Conservation (phyloP, 148 eudicot species). For the Chenopodium album region DNA sequence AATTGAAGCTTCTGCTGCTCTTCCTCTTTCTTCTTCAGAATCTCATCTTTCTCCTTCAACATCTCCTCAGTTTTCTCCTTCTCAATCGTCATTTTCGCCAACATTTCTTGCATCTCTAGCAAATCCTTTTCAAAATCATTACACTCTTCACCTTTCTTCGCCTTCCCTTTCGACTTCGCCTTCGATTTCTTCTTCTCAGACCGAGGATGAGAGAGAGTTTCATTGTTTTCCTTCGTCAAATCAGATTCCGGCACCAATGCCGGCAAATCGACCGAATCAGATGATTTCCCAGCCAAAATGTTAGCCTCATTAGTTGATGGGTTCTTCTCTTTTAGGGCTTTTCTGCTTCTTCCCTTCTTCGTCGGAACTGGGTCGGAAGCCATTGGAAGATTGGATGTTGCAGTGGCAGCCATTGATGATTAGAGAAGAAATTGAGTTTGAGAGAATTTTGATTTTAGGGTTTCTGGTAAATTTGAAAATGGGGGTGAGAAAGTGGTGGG, state of each 20-base stretch:
- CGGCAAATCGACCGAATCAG: conserved; percentile 29
- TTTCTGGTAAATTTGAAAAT: neutral
- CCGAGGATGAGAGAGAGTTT: conserved; percentile 40
- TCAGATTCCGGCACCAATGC: conserved; percentile 28
- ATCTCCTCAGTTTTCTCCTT: conserved; percentile 75
- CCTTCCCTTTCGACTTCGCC: conserved; percentile 36
- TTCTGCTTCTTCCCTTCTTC: conserved; percentile 55
- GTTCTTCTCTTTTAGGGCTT: conserved; percentile 61
- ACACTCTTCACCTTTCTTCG: conserved; percentile 14
- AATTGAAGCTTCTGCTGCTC: conserved; percentile 63
- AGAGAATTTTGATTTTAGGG: neutral
- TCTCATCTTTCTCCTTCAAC: conserved; percentile 72
- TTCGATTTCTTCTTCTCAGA: conserved; percentile 50
- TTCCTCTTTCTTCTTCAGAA: conserved; percentile 62
- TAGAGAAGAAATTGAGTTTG: conserved; percentile 16
- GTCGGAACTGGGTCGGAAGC: conserved; percentile 31
- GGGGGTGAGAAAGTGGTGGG: neutral
- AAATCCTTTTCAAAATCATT: conserved; percentile 61
- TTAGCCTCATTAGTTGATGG: conserved; percentile 51
- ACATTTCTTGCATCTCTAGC: conserved; percentile 78
- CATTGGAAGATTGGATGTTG: conserved; percentile 26
- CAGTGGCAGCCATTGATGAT: conserved; percentile 45
- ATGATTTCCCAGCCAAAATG: conserved; percentile 38
- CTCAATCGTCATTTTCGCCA: conserved; percentile 72
- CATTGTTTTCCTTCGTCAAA: conserved; percentile 57